Evolutionary conservation across 371 early-diverging fungal species (phyloP), one percentile per base, ranked within the genome.

Genomic region (Lichtheimia ramosa): DNA sequence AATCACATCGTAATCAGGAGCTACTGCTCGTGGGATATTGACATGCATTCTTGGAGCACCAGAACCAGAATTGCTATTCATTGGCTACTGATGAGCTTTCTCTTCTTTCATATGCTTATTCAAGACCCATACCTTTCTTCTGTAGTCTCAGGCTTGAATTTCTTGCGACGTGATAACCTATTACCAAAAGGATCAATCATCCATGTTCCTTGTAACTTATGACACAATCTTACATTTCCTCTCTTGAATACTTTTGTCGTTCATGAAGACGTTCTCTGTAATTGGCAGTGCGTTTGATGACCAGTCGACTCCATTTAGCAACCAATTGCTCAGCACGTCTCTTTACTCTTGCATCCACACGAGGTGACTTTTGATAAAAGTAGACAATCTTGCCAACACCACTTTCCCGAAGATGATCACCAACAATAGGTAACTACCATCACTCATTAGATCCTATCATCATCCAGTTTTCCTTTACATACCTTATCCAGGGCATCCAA

Each of bases 341-440:
- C 64, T 86, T 86, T 40, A 96, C 86, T 12, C 74, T 71, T 15
- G 88, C 85, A 10, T 85, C 81, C 41, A 93, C 91, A 21, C 94
- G 87, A 58, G 92, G 88, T 51, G 93, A 96, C 67, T 92, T 93
- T 56, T 91, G 86, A 77, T 97, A 97, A 70, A 99, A 99, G 74
- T 89, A 85, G 21, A 99, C 86, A 41, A 99, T 90, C 52, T 92
- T 91, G 21, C 99, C 99, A 24, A 98, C 83, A 24, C 89, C 89
- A 61, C 93, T 94, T 60, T 90, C 91, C 15, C 94, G 83, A 43
- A 99, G 77, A 63, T 97, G 93, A 56, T 93, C 89, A 40, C 88
- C 91, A n/a, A 81, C 78, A 56, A 97, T 91, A 2, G 92, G 92
- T 60, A 95, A 66, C 85, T 88, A 56, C 0, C 10, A 34, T 10